Conservation (phyloP, 495 filamentous ascomycete species). For the Immersiella caudata region DNA sequence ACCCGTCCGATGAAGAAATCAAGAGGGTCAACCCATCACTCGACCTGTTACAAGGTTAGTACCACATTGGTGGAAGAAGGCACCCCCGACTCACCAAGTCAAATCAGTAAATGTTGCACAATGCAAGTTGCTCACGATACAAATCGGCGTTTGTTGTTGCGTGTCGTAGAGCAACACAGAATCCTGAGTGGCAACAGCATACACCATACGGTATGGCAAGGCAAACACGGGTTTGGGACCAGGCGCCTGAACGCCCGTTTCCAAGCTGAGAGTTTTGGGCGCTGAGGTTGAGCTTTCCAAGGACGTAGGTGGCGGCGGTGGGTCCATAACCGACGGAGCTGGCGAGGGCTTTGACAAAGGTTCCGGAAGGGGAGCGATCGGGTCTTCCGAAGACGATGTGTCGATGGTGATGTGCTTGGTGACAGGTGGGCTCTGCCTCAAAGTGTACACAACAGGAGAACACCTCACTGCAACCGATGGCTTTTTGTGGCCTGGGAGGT, state of each 20-base stretch:
- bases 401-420: conserved; percentile 93
- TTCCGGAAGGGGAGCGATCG: conserved; percentile 81
- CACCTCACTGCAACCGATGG: conserved; percentile 95
- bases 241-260: conserved; percentile 52
- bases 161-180: conserved; percentile 97
- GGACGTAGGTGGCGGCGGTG: conserved; percentile 67
- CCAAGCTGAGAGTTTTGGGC: conserved; percentile 54
- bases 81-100: conserved; percentile 69
- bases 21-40: conserved; percentile 87
- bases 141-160: conserved; percentile 90
- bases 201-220: conserved; percentile 90
- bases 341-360: conserved; percentile 65
- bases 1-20: conserved; percentile 97
- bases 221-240: conserved; percentile 73
- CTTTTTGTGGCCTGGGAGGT: conserved; percentile 97
- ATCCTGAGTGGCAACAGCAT: conserved; percentile 97
- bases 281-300: conserved; percentile 44
- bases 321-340: conserved; percentile 75
- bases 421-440: conserved; percentile 65
- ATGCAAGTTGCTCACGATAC: conserved; percentile 92
- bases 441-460: conserved; percentile 85
- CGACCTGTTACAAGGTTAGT: conserved; percentile 62
- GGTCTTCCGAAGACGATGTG: conserved; percentile 83
- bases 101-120: conserved; percentile 97
- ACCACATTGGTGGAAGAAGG: conserved; percentile 5